phyloP scores from a whole-genome alignment of 1,139 yeast species.

The Candida albicans region DNA sequence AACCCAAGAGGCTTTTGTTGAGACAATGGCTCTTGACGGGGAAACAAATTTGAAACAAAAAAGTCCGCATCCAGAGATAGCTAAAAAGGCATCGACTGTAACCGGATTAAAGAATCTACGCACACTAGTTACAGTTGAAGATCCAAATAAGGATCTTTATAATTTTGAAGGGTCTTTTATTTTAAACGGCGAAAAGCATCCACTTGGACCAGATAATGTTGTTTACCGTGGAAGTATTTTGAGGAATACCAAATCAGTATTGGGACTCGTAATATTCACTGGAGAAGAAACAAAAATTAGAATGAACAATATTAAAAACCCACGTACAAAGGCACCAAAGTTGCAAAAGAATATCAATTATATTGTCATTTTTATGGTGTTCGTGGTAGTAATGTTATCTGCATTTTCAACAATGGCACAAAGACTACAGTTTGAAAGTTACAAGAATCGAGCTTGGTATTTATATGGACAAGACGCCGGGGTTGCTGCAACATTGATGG shows the following conservation, averaged over 20 bases:
- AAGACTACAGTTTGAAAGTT: conserved; percentile 47
- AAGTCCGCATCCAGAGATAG: conserved; percentile 63
- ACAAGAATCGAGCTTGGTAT: conserved; percentile 68
- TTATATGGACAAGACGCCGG: conserved; percentile 72
- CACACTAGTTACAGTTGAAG: conserved; percentile 69
- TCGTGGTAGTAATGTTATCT: conserved; percentile 70
- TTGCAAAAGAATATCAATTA: conserved; percentile 78
- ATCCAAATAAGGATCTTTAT: conserved; percentile 88
- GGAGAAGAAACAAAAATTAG: conserved; percentile 96
- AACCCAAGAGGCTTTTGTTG: conserved; percentile 77
- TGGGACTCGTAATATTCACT: conserved; percentile 85
- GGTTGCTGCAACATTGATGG: conserved; percentile 89
- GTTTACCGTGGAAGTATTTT: conserved; percentile 86
- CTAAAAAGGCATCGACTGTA: conserved; percentile 49
- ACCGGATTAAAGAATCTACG: conserved; percentile 51
- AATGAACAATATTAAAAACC: conserved; percentile 89
- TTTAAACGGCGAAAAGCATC: conserved; percentile 33
- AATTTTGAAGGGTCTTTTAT: conserved; percentile 73
- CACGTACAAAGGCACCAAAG: conserved; percentile 91
- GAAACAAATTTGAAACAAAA: conserved; percentile 87
- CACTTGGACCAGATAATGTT: conserved; percentile 79
- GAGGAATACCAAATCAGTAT: conserved; percentile 70
- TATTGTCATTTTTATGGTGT: conserved; percentile 85
- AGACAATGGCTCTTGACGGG: conserved; percentile 97
- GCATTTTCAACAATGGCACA: conserved; percentile 84